Conservation (phyloP, 345 rosid genomes). For the Limnanthes douglasii region DNA sequence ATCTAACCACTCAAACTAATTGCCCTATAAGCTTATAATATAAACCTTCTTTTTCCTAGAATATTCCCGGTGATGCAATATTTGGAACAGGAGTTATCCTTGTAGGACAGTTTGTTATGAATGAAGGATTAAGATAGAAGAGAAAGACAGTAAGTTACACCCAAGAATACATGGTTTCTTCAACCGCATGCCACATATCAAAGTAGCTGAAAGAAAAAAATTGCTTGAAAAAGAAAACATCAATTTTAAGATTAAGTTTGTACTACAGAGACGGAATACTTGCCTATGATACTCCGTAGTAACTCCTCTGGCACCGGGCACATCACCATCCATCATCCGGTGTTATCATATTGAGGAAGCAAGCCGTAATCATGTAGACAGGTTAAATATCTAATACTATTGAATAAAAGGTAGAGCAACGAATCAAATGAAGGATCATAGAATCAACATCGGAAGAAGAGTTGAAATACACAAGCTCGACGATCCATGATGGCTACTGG, state of each 20-base stretch:
- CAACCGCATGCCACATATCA: no score
- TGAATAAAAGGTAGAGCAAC: slow-evolving; percentile 4
- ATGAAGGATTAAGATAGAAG: no score
- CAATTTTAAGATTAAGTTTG: slow-evolving; percentile 17
- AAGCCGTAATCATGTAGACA: slow-evolving; percentile 4
- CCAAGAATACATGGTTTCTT: no score
- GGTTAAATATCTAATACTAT: slow-evolving; percentile 6
- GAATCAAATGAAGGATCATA: slow-evolving; percentile 4
- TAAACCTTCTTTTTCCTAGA: no score
- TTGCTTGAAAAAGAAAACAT: slow-evolving; percentile 7
- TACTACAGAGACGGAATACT: slow-evolving; percentile 28
- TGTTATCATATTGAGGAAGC: not conserved
- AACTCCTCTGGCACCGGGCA: slow-evolving; percentile 16
- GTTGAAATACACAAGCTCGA: not conserved
- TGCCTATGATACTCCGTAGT: slow-evolving; percentile 29
- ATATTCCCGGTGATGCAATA: no score
- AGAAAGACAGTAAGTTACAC: no score
- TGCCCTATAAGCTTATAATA: no score
- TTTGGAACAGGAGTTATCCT: no score
- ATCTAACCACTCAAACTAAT: no score
- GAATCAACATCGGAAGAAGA: not conserved
- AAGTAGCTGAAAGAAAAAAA: slow-evolving; percentile 2
- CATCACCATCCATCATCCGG: slow-evolving; percentile 2
- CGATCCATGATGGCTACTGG: not conserved
- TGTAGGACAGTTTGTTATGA: no score